Evolutionary conservation across 2,329 filamentous ascomycete genomes (phyloP).

Genomic region (Onygena corvina): DNA sequence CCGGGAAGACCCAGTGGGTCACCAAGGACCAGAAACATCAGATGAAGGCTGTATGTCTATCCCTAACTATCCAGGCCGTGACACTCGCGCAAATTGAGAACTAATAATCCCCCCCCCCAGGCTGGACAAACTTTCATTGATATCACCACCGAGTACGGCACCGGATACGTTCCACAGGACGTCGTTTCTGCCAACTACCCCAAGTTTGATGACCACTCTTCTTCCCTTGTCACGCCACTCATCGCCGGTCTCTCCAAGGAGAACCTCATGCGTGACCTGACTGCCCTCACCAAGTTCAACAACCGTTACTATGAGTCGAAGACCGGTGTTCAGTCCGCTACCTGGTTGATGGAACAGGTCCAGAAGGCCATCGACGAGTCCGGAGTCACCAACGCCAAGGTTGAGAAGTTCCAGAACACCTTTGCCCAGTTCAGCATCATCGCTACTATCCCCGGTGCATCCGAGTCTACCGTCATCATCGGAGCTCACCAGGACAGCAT

Average conservation of each 20-base stretch:
- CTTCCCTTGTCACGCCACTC: constrained; percentile 51
- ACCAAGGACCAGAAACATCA: constrained; percentile 94
- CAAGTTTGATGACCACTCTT: constrained; percentile 50
- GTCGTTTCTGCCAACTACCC: constrained; percentile 49
- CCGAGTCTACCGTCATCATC: constrained; percentile 72
- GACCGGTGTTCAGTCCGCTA: constrained; percentile 66
- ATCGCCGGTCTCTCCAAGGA: constrained; percentile 58
- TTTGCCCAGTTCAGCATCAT: constrained; percentile 92
- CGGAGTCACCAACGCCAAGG: constrained; percentile 58
- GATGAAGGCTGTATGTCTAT: constrained; percentile 41
- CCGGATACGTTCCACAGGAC: constrained; percentile 39
- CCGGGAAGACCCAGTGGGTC: constrained; percentile 72
- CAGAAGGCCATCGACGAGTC: constrained; percentile 57
- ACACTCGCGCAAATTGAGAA: background rate
- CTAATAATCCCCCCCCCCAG: background rate
- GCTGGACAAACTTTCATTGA: constrained; percentile 64
- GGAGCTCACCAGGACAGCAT: constrained; percentile 93
- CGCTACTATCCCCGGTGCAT: constrained; percentile 76
- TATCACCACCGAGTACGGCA: constrained; percentile 58
- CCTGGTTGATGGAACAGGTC: constrained; percentile 72
- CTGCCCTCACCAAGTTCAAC: constrained; percentile 51
- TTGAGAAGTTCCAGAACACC: constrained; percentile 62
- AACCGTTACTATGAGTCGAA: constrained; percentile 48
- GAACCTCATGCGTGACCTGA: constrained; percentile 65
- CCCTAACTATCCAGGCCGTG: background rate